These are phyloP conservation scores for Venturia nashicola DNA, from an alignment of 2,329 filamentous ascomycete species.

Conservation along the genomic window DNA sequence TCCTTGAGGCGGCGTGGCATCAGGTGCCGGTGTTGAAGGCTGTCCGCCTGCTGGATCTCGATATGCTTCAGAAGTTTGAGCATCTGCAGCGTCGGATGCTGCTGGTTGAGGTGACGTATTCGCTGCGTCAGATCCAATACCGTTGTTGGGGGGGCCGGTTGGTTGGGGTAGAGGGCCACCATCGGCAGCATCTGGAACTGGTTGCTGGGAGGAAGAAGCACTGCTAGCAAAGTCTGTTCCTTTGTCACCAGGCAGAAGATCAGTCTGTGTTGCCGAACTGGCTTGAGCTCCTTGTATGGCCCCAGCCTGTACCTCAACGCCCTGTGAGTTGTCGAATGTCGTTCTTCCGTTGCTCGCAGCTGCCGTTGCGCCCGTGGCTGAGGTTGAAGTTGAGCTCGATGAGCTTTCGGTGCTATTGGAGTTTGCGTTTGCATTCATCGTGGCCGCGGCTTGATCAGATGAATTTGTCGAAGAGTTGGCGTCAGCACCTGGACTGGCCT, in stretches of 20 bases:
- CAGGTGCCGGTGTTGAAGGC: neutral
- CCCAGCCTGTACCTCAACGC: neutral
- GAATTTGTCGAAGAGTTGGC: neutral
- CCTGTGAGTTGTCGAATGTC: slow-evolving; percentile 1
- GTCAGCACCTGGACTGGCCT: neutral
- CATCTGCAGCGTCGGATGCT: neutral
- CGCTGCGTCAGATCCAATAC: neutral
- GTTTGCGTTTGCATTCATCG: neutral
- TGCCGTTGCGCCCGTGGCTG: neutral
- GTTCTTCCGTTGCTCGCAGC: neutral
- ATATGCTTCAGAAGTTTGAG: neutral
- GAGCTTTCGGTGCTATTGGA: neutral
- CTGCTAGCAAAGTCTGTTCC: neutral
- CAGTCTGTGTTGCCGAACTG: neutral
- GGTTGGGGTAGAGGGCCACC: neutral
- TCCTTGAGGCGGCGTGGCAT: neutral
- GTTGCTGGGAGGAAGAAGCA: neutral
- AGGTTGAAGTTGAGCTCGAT: neutral
- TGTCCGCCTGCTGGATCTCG: neutral
- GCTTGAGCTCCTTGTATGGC: neutral
- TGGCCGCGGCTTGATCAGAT: neutral
- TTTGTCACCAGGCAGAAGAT: neutral
- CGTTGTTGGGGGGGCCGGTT: neutral
- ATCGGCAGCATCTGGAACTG: neutral
- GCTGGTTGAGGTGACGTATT: neutral